Percentiles rank a stretch among this genome's conserved stretches.
Evolutionary conservation across 1,284 basidiomycete species (phyloP).

Genomic region (Takashimella tepidaria): DNA sequence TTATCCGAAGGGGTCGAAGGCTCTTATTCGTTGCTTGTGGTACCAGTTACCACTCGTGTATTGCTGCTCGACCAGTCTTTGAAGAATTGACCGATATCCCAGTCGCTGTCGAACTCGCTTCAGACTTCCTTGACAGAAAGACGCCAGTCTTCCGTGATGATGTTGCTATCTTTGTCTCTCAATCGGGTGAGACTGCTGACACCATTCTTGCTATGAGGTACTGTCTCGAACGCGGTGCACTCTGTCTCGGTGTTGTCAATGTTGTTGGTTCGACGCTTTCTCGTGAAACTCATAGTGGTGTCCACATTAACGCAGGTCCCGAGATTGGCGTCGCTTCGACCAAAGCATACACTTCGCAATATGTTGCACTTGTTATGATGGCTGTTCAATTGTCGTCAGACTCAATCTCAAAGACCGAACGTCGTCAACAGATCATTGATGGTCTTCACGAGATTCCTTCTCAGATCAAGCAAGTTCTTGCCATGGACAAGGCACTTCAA

Average conservation of each 20-base stretch:
- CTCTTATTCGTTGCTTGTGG: constrained; percentile 98
- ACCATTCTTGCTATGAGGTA: constrained; percentile 95
- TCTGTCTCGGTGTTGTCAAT: constrained; percentile 94
- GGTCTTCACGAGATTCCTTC: constrained; percentile 83
- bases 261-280: constrained; percentile 98
- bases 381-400: constrained; percentile 96
- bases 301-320: constrained; percentile 99
- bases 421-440: constrained; percentile 90
- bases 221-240: constrained; percentile 91
- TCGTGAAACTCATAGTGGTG: constrained; percentile 97
- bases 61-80: constrained; percentile 90
- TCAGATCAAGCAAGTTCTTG: constrained; percentile 85
- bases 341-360: constrained; percentile 99
- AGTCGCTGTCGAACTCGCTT: constrained; percentile 93
- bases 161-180: constrained; percentile 92
- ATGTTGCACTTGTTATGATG: constrained; percentile 97
- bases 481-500: constrained; percentile 73
- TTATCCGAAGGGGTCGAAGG: constrained; percentile 89
- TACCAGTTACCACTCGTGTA: constrained; percentile 94
- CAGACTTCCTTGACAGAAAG: constrained; percentile 97
- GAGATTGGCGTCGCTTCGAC: constrained; percentile 99
- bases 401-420: constrained; percentile 83
- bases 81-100: constrained; percentile 99
- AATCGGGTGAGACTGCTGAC: constrained; percentile 98
- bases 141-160: constrained; percentile 99